phyloP scores from a whole-genome alignment of 495 filamentous ascomycete species.

The Neurospora sp. region DNA sequence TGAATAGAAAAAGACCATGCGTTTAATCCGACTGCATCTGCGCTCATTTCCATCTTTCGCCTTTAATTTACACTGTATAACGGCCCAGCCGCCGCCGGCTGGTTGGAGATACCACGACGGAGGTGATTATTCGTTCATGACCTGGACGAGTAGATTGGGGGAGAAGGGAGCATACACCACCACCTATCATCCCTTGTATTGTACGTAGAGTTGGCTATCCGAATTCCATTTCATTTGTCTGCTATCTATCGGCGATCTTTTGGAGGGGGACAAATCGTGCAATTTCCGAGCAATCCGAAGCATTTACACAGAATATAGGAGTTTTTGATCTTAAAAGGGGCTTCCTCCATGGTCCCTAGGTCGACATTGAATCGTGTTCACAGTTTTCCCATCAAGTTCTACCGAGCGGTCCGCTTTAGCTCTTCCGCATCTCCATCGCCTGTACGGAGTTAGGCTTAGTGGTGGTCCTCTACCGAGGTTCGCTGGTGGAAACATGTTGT shows the following conservation, averaged over 20 bases:
- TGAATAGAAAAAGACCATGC: background rate
- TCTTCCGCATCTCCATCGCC: background rate
- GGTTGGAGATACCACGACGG: background rate
- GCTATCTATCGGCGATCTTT: background rate
- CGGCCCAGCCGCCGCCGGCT: background rate
- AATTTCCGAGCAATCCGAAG: background rate
- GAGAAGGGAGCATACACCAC: background rate
- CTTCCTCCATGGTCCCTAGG: background rate
- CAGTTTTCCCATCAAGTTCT: background rate
- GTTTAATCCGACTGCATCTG: background rate
- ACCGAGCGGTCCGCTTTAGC: background rate
- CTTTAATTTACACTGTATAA: background rate
- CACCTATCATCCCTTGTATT: background rate
- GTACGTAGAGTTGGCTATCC: background rate
- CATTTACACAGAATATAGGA: background rate
- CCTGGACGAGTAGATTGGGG: constrained; percentile 1
- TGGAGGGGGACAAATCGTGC: background rate
- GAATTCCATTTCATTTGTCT: background rate
- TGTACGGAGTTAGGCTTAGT: background rate
- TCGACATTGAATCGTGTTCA: background rate
- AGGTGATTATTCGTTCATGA: background rate
- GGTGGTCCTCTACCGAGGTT: background rate
- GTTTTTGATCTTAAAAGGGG: background rate
- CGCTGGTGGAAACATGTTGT: background rate
- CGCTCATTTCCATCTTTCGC: background rate